A percentile compares a stretch with the other conserved stretches of the same genome.
phyloP scores from a whole-genome alignment of 202 grass and related monocot species.

The Saccharum hybrid region DNA sequence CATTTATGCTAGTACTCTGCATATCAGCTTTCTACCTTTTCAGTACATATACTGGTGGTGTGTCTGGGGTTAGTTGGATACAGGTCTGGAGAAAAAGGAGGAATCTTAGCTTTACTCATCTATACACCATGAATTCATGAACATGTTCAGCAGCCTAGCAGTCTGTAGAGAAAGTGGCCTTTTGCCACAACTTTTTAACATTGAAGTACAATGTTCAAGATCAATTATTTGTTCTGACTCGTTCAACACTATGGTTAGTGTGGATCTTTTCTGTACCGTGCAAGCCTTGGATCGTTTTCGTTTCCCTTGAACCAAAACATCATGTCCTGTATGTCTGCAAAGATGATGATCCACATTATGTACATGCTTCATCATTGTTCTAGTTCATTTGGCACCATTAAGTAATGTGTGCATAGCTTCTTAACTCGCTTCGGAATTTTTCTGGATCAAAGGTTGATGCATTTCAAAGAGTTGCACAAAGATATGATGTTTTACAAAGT shows the following conservation, averaged over 20 bases:
- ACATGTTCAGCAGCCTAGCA: background rate
- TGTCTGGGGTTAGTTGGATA: background rate
- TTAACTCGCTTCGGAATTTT: constrained; percentile 16
- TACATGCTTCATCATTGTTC: background rate
- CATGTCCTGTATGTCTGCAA: background rate
- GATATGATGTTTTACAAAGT: background rate
- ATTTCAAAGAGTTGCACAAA: constrained; percentile 9
- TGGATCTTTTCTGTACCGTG: background rate
- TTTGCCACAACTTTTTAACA: background rate
- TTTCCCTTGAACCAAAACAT: background rate
- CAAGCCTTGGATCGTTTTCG: background rate
- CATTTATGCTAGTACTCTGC: background rate
- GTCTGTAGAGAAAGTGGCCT: background rate
- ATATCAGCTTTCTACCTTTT: constrained; percentile 13
- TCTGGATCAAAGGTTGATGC: background rate
- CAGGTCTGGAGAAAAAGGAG: background rate
- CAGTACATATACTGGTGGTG: background rate
- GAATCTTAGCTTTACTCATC: constrained; percentile 34
- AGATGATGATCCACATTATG: background rate
- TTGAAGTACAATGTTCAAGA: background rate
- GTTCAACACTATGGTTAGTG: constrained; percentile 11
- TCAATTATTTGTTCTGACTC: background rate
- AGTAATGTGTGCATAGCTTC: constrained; percentile 16
- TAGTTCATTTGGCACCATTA: background rate
- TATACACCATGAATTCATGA: background rate